Base-by-base conservation (phyloP, 106 monocot species). In the Platanthera guangdongensis region DNA sequence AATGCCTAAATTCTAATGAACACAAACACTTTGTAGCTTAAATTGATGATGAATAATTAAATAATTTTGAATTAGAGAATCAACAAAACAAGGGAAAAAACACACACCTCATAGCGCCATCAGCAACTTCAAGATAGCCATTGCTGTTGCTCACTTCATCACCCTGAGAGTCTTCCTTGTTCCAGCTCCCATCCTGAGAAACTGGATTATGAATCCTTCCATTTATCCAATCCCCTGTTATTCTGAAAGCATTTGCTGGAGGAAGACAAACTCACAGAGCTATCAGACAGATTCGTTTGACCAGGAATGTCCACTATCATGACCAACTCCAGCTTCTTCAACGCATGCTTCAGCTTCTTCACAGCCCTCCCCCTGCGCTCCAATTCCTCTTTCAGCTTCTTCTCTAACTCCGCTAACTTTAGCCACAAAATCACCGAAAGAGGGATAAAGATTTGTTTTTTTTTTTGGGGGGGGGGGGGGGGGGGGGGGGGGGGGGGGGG, bases 241-340 rank as follows among this genome's bases (percentile, higher is more conserved):
- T 46, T 72, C 50, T 15, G 7, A 46, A 72, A 51, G 51, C 50
- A 50, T 51, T 46, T 72, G 18, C 6, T 51, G n/a, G 49, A 9
- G 46, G 51, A 72, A 72, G 83, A 75, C 3, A 86, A 88, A 51
- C 81, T 77, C 39, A 47, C 72, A 46, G 95, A 89, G 68, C 77
- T 76, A 6, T 50, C 81, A 0, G 85, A 78, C 19, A 79, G 51
- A 48, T 77, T 79, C 50, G 64, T 28, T 30, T 47, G 50, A 39
- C 75, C 57, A 7, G 62, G 28, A 13, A 78, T 19, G 55, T 83
- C 81, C 45, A 77, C 50, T n/a, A 93, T 59, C 73, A 89, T 94
- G 51, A 88, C 68, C 8, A 91, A 86, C 63, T 91, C 81, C 68
- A 97, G 78, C 84, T 86, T 97, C 81, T 91, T 91, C 51, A 97